A percentile compares a stretch with the other conserved stretches of the same genome.
Evolutionary conservation across 306 rosid genomes (phyloP).

Genomic region (Hippophae gyantsensis): DNA sequence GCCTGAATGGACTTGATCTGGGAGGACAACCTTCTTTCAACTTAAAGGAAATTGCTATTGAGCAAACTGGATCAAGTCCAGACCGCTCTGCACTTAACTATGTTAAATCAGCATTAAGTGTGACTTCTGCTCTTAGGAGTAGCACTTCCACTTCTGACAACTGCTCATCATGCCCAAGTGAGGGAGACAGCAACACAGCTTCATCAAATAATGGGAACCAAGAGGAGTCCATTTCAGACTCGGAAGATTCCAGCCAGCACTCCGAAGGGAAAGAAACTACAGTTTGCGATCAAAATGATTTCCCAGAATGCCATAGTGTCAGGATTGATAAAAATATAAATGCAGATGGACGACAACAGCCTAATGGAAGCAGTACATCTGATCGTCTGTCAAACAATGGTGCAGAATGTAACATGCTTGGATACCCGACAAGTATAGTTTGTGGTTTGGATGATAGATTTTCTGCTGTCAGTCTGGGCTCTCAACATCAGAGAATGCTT

Average conservation of each 20-base stretch:
- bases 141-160: conserved; percentile 56
- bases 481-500: conserved; percentile 55
- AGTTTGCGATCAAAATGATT: conserved; percentile 33
- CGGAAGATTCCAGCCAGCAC: conserved; percentile 80
- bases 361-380: conserved; percentile 22
- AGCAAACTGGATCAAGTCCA: conserved; percentile 29
- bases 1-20: conserved; percentile 27
- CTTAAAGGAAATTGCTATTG: conserved; percentile 30
- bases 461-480: conserved; percentile 44
- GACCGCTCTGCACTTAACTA: conserved; percentile 13
- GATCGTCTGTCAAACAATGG: conserved; percentile 27
- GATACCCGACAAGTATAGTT: conserved; percentile 24
- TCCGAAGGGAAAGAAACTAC: conserved; percentile 59
- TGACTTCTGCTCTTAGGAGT: conserved; percentile 26
- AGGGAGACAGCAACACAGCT: conserved; percentile 71
- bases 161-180: conserved; percentile 76
- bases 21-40: conserved; percentile 36
- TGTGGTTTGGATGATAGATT: conserved; percentile 39
- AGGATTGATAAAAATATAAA: conserved; percentile 29
- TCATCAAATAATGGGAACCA: conserved; percentile 65
- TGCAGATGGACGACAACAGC: conserved; percentile 24
- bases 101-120: conserved; percentile 22
- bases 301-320: conserved; percentile 41
- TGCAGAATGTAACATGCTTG: conserved; percentile 31
- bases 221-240: conserved; percentile 78